Conservation (phyloP, 768 basidiomycete genomes). For the Trichaptum fuscoviolaceum region DNA sequence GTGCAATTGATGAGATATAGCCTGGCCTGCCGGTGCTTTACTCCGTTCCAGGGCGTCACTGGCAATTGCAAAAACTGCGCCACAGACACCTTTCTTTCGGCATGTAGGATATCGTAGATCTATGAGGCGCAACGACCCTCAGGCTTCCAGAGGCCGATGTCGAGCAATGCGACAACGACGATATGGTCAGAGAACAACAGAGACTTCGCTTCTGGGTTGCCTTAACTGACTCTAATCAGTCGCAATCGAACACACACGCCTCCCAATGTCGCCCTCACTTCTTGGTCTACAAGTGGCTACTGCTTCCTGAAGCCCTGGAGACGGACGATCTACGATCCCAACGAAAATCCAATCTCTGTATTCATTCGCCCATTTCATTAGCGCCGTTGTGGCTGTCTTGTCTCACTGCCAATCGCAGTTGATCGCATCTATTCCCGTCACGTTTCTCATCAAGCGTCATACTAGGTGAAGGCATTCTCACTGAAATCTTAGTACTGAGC, state of each 20-base stretch:
- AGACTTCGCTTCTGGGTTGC: too few relatives aligned
- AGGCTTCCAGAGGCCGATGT: too few relatives aligned
- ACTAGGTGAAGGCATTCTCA: background rate
- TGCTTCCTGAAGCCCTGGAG: background rate
- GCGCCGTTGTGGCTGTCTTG: background rate
- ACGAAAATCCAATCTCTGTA: background rate
- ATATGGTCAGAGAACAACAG: background rate
- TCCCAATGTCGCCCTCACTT: background rate
- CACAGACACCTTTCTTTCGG: background rate
- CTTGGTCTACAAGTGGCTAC: background rate
- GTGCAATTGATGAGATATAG: background rate
- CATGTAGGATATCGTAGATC: background rate
- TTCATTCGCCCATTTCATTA: background rate
- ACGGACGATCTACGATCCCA: background rate
- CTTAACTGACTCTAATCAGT: slow-evolving; percentile 1
- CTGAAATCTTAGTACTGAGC: background rate
- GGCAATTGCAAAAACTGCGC: background rate
- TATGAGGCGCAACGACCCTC: background rate
- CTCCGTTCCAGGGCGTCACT: background rate
- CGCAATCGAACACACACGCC: slow-evolving; percentile 5
- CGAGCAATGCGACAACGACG: background rate
- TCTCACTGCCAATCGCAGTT: background rate
- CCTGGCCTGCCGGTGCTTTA: background rate
- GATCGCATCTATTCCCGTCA: background rate
- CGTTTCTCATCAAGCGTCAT: background rate